Evolutionary conservation across 345 rosid species (phyloP).

Genomic region (Iberis pinnata): DNA sequence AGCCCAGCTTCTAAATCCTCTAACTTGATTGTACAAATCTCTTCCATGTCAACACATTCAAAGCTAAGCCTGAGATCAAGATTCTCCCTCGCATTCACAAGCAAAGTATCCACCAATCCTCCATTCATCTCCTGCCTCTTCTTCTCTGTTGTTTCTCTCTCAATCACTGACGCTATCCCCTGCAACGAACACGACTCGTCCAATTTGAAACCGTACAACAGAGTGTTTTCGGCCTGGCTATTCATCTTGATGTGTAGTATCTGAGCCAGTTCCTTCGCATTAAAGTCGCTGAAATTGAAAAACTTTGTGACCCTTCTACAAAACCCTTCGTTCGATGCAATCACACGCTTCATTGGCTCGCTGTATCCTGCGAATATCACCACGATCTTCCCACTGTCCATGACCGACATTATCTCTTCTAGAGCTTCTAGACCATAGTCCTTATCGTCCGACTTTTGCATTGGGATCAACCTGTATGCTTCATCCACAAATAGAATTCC

Average conservation of each 20-base stretch:
- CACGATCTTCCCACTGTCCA: conserved; percentile 81
- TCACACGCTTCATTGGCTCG: conserved; percentile 97
- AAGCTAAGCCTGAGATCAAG: conserved; percentile 78
- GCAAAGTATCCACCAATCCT: conserved; percentile 74
- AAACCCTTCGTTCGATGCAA: conserved; percentile 89
- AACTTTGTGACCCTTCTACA: conserved; percentile 93
- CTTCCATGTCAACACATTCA: conserved; percentile 66
- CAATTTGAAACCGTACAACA: conserved; percentile 62
- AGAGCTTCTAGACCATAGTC: conserved; percentile 96
- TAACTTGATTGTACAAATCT: conserved; percentile 56
- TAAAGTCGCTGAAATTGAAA: conserved; percentile 75
- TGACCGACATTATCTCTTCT: conserved; percentile 95
- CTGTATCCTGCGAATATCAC: conserved; percentile 95
- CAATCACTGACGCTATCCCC: conserved; percentile 57
- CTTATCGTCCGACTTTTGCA: conserved; percentile 91
- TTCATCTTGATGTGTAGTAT: conserved; percentile 84
- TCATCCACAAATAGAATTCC: conserved; percentile 98
- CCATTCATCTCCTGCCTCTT: conserved; percentile 92
- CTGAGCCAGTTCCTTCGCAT: conserved; percentile 59
- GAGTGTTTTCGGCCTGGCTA: conserved; percentile 50
- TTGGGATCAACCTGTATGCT: conserved; percentile 86
- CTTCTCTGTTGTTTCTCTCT: conserved; percentile 67
- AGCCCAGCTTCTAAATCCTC: conserved; percentile 75
- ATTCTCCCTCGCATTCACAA: conserved; percentile 84
- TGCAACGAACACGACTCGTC: conserved; percentile 59